phyloP scores from a whole-genome alignment of 805 yeast species.

The Metschnikowia hibisci region DNA sequence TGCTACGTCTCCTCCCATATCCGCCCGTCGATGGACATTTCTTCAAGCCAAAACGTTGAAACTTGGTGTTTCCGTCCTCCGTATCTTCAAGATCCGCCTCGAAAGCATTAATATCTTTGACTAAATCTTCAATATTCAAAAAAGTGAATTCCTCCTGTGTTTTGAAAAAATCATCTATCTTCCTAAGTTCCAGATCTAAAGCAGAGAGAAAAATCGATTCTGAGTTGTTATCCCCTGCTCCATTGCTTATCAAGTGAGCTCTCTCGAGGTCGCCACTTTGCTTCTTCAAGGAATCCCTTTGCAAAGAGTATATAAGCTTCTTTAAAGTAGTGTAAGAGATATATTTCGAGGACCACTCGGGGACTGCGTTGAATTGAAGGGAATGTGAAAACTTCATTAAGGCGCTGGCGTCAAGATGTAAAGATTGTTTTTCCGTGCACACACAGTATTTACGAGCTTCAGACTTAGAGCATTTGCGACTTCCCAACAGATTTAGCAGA shows the following conservation, averaged over 20 bases:
- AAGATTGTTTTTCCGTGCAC: constrained; percentile 1
- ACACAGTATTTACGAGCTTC: constrained; percentile 1
- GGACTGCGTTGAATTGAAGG: constrained; percentile 93
- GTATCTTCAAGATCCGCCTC: constrained; percentile 33
- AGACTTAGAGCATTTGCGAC: not conserved
- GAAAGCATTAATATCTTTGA: constrained; percentile 61
- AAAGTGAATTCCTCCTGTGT: constrained; percentile 60
- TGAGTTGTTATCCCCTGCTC: constrained; percentile 36
- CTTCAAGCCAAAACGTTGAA: constrained; percentile 9
- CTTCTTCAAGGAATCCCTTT: constrained; percentile 50
- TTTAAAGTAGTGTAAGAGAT: constrained; percentile 86
- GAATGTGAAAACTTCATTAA: constrained; percentile 93
- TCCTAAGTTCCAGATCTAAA: constrained; percentile 69
- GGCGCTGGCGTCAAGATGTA: not conserved
- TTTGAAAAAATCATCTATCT: constrained; percentile 72
- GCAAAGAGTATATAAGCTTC: constrained; percentile 77
- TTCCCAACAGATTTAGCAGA: not conserved
- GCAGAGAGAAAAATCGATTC: constrained; percentile 61
- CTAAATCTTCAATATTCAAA: constrained; percentile 51
- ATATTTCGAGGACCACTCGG: constrained; percentile 94
- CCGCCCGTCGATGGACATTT: constrained; percentile 6
- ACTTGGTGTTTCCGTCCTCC: constrained; percentile 8
- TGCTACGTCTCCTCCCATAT: constrained; percentile 8
- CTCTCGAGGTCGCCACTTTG: constrained; percentile 28
- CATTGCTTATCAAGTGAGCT: constrained; percentile 26